Conservation (phyloP, 441 rosid species). For the Brassica balearica region DNA sequence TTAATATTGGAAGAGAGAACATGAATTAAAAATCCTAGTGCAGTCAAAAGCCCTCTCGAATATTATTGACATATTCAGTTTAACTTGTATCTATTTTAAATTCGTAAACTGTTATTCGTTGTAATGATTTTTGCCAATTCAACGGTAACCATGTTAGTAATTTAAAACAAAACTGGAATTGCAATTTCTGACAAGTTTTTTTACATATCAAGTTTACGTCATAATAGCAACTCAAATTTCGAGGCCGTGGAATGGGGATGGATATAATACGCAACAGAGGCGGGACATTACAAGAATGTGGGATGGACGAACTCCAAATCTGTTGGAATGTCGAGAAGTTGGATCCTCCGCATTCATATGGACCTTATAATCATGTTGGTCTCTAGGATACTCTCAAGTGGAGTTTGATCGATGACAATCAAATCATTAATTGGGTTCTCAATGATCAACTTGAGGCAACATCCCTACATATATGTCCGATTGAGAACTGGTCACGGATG, state of each 20-base stretch:
- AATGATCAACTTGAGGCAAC: neutral
- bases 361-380: neutral
- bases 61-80: neutral
- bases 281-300: neutral
- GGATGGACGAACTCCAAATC: neutral
- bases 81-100: neutral
- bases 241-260: neutral
- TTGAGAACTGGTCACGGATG: neutral
- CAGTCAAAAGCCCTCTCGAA: neutral
- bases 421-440: neutral
- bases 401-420: neutral
- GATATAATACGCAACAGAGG: neutral
- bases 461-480: neutral
- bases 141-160: neutral
- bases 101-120: neutral
- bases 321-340: neutral
- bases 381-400: neutral
- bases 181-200: neutral
- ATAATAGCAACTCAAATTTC: neutral
- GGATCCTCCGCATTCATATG: neutral
- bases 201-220: neutral
- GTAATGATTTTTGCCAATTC: neutral
- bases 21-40: neutral
- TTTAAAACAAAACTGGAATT: neutral
- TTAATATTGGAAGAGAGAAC: slow-evolving; percentile 4